phyloP scores from a whole-genome alignment of 495 filamentous ascomycete species.

The Aspergillus panamensis region DNA sequence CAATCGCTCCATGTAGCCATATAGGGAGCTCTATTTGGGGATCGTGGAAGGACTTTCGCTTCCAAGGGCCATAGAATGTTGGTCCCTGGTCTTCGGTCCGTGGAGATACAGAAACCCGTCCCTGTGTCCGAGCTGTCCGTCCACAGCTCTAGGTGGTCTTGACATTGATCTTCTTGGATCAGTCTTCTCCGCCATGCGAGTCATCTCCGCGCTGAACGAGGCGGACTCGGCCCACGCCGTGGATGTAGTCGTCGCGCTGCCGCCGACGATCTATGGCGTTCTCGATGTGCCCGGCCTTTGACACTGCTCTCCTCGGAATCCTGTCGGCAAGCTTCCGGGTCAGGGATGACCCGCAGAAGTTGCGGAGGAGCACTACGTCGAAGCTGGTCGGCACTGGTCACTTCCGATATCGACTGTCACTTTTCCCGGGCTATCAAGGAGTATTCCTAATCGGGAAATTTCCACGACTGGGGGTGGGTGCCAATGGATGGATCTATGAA shows the following conservation, averaged over 20 bases:
- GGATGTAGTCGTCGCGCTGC: not conserved
- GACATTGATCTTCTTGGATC: no score
- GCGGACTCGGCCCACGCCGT: not conserved
- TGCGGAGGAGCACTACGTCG: not conserved
- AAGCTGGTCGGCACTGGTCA: not conserved
- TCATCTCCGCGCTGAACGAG: not conserved
- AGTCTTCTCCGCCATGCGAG: no score
- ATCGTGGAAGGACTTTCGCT: no score
- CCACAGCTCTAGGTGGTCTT: no score
- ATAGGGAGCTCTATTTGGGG: no score
- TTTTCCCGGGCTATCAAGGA: not conserved
- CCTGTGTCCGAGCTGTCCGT: no score
- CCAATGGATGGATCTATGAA: no score
- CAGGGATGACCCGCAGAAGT: not conserved
- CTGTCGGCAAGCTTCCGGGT: not conserved
- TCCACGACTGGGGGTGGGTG: no score
- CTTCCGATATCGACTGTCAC: not conserved
- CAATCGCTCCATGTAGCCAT: no score
- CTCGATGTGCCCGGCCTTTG: constrained; percentile 1
- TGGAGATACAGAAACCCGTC: no score
- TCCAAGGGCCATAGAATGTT: no score
- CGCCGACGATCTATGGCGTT: not conserved
- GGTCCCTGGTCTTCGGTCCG: no score
- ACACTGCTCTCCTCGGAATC: not conserved
- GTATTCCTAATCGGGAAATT: not conserved